Evolutionary conservation across 495 filamentous ascomycete species (phyloP).

Genomic region (Friedmanniomyces simplex): DNA sequence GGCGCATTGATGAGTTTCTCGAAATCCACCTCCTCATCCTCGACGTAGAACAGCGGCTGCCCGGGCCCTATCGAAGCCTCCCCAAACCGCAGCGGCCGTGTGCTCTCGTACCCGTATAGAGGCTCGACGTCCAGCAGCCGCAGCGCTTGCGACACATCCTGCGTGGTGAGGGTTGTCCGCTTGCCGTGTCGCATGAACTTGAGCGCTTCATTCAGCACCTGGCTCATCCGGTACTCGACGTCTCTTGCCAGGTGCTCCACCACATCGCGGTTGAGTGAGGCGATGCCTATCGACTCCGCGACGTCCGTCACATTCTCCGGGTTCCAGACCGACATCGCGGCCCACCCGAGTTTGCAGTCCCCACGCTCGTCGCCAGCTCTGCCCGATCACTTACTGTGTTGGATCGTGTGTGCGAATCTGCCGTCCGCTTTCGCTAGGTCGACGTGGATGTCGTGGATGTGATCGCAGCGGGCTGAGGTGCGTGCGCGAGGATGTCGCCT

Average conservation of each 20-base stretch:
- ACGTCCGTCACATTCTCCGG: slow-evolving; percentile 90
- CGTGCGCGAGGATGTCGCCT: no score
- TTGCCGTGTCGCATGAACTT: slow-evolving; percentile 88
- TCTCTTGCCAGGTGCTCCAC: slow-evolving; percentile 78
- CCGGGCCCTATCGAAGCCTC: slow-evolving; percentile 88
- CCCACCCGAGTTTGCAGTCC: not conserved
- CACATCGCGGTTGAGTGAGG: slow-evolving; percentile 66
- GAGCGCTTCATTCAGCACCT: slow-evolving; percentile 84
- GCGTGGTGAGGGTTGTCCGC: slow-evolving; percentile 70
- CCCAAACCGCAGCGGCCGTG: slow-evolving; percentile 74
- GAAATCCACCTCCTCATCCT: slow-evolving; percentile 97
- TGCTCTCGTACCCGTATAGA: slow-evolving; percentile 88
- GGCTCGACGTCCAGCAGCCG: slow-evolving; percentile 84
- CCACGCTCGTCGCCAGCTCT: not conserved
- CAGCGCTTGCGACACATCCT: slow-evolving; percentile 76
- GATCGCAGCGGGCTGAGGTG: no score
- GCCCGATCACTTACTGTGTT: not conserved
- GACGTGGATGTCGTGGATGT: no score
- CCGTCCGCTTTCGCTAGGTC: no score
- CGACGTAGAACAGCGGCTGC: slow-evolving; percentile 94
- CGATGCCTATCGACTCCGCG: slow-evolving; percentile 86
- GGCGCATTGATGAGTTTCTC: slow-evolving; percentile 97
- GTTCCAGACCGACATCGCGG: slow-evolving; percentile 63
- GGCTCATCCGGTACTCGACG: slow-evolving; percentile 85
- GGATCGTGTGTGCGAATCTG: not conserved